Conservation (phyloP, 2,329 filamentous ascomycete genomes). For the Westerdykella ornata region DNA sequence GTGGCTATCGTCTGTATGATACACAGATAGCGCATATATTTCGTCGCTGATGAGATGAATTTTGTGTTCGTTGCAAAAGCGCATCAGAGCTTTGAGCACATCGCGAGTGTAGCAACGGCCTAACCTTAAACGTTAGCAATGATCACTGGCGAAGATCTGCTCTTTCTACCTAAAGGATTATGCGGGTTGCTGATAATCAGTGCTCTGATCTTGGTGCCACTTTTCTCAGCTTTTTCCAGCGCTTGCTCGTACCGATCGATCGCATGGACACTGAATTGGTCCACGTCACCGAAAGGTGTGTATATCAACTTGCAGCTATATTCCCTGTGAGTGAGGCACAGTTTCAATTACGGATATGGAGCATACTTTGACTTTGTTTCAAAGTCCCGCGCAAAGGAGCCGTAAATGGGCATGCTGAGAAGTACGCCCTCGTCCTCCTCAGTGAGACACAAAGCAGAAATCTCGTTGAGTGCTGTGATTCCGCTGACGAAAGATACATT, state of each 20-base stretch:
- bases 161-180: slow-evolving; percentile 41
- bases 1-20: slow-evolving; percentile 9
- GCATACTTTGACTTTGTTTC: slow-evolving; percentile 40
- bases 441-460: slow-evolving; percentile 39
- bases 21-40: slow-evolving; percentile 53
- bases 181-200: slow-evolving; percentile 49
- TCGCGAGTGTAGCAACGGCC: slow-evolving; percentile 36
- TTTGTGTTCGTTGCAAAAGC: slow-evolving; percentile 45
- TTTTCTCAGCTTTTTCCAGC: slow-evolving; percentile 23
- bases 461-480: slow-evolving; percentile 39
- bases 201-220: slow-evolving; percentile 36
- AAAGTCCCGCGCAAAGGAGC: slow-evolving; percentile 21
- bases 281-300: slow-evolving; percentile 18
- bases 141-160: no score
- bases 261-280: slow-evolving; percentile 37
- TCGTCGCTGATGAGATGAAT: slow-evolving; percentile 54
- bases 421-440: slow-evolving; percentile 43
- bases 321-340: slow-evolving; percentile 29
- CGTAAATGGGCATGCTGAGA: slow-evolving; percentile 16
- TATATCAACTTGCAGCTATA: slow-evolving; percentile 11
- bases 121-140: no score
- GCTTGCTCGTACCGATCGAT: slow-evolving; percentile 37
- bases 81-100: slow-evolving; percentile 41
- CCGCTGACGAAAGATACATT: slow-evolving; percentile 13
- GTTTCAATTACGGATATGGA: slow-evolving; percentile 42